These are phyloP conservation scores for Corylus avellana DNA, from an alignment of 306 rosid species.

Conservation along the genomic window DNA sequence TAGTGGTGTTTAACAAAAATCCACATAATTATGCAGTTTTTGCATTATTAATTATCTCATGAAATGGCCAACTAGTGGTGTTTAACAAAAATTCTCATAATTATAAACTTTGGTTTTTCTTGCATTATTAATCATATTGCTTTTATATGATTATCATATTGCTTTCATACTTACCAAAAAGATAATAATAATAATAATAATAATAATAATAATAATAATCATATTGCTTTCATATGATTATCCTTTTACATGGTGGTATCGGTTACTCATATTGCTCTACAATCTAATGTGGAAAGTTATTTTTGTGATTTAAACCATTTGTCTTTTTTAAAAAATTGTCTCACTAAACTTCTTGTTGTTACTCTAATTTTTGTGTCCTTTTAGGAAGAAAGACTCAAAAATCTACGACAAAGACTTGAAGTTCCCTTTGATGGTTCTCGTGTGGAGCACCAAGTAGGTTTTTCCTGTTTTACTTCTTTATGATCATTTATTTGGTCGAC, in stretches of 20 bases:
- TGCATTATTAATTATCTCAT: neutral
- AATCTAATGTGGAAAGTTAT: neutral
- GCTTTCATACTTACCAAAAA: no score
- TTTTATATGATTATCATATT: no score
- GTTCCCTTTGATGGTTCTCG: slow-evolving; percentile 88
- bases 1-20: neutral
- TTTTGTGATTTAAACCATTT: neutral
- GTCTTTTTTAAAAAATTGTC: neutral
- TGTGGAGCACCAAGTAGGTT: slow-evolving; percentile 78
- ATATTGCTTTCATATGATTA: no score
- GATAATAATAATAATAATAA: no score
- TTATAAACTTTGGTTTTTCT: no score
- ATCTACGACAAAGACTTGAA: slow-evolving; percentile 62
- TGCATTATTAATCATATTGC: no score
- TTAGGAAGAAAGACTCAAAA: slow-evolving; percentile 77
- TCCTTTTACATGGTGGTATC: no score
- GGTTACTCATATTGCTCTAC: neutral
- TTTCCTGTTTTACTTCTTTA: slow-evolving; percentile 11
- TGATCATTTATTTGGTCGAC: slow-evolving; percentile 7
- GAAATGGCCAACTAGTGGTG: no score
- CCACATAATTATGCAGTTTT: neutral
- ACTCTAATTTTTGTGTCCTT: slow-evolving; percentile 9
- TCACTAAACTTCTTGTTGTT: neutral
- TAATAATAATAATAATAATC: no score
- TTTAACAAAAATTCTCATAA: no score